These are phyloP conservation scores for Calonectria hongkongensis DNA, from an alignment of 2,329 filamentous ascomycete species.

Conservation along the genomic window DNA sequence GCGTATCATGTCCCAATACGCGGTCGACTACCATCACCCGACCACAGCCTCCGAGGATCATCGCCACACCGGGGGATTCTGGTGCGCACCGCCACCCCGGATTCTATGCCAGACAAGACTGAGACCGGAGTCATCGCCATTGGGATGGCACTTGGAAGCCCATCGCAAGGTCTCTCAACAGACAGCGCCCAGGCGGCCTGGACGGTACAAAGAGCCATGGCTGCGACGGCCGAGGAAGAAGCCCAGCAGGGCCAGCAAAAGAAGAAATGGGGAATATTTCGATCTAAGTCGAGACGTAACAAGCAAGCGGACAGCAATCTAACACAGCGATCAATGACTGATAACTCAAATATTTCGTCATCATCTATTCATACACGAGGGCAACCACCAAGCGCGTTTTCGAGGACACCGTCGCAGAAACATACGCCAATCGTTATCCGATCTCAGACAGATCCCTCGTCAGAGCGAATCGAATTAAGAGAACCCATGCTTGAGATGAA, in stretches of 20 bases:
- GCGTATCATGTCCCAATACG: constrained; percentile 65
- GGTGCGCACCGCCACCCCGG: constrained; percentile 64
- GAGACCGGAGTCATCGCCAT: constrained; percentile 69
- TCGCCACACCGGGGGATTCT: constrained; percentile 57
- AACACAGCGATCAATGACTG: constrained; percentile 51
- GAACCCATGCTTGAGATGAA: constrained; percentile 33
- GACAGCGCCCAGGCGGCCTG: constrained; percentile 52
- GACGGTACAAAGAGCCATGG: constrained; percentile 55
- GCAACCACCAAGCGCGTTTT: constrained; percentile 25
- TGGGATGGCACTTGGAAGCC: constrained; percentile 85
- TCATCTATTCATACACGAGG: constrained; percentile 45
- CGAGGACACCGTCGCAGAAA: constrained; percentile 53
- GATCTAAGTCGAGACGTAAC: constrained; percentile 60
- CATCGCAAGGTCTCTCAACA: constrained; percentile 64
- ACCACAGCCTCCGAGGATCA: constrained; percentile 61
- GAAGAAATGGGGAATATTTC: constrained; percentile 77
- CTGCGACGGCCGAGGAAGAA: constrained; percentile 49
- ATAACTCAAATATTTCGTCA: constrained; percentile 49
- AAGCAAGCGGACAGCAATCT: constrained; percentile 44
- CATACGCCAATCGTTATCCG: constrained; percentile 67
- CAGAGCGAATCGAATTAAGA: constrained; percentile 32
- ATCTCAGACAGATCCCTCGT: constrained; percentile 64
- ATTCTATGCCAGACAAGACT: constrained; percentile 61
- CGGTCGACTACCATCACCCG: constrained; percentile 65
- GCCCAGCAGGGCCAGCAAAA: constrained; percentile 63